Conservation (phyloP, 2,329 filamentous ascomycete species). For the Fusarium nisikadoi region DNA sequence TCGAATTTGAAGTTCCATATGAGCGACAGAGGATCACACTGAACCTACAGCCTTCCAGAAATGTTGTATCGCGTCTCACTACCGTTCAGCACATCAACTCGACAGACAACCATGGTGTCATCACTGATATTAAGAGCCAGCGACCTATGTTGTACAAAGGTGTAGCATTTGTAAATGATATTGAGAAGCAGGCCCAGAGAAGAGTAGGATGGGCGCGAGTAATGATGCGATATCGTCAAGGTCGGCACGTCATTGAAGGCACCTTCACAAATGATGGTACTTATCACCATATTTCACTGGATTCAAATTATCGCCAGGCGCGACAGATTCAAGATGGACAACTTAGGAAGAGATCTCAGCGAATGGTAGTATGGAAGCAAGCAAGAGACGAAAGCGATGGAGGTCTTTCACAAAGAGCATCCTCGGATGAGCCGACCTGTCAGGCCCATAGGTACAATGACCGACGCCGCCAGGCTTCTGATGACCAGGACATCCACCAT, state of each 20-base stretch:
- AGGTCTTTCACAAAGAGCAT: neutral
- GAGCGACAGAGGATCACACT: conserved; percentile 1
- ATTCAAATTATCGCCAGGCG: conserved; percentile 20
- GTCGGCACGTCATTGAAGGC: conserved; percentile 20
- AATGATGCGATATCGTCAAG: conserved; percentile 13
- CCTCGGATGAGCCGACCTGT: neutral
- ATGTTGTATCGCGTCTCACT: conserved; percentile 26
- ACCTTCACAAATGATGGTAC: conserved; percentile 31
- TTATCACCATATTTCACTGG: conserved; percentile 27
- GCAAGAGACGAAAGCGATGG: neutral
- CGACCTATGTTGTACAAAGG: conserved; percentile 26
- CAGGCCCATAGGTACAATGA: neutral
- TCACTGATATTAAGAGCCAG: neutral
- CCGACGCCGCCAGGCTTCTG: neutral
- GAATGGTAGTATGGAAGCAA: conserved; percentile 33
- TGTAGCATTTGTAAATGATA: neutral
- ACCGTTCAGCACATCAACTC: conserved; percentile 15
- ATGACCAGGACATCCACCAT: fast-evolving
- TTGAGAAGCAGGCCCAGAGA: neutral
- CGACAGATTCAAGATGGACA: neutral
- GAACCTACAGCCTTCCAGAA: conserved; percentile 20
- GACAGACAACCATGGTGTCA: neutral
- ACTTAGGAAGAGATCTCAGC: neutral
- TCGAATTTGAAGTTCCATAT: conserved; percentile 21
- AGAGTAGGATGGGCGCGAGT: conserved; percentile 29